Base-by-base conservation (phyloP, 2,329 filamentous ascomycete genomes). In the Fusarium guadeloupense region DNA sequence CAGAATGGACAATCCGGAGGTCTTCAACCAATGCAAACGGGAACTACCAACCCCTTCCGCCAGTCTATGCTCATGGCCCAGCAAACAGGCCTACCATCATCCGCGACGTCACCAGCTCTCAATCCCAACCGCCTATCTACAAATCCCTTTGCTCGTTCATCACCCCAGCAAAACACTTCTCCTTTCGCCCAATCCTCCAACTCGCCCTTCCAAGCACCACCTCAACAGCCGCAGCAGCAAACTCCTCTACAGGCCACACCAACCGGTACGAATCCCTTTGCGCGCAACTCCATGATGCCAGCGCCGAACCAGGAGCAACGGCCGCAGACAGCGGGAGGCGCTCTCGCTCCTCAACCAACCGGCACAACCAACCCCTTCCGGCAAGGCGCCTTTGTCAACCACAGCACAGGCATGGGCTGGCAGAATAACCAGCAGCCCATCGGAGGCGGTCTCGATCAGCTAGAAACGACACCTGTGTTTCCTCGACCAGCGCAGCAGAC, bases 301-400 rank as follows among this genome's bases (percentile, higher is more conserved):
- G 63, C 73, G 12, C 70, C 72, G 10, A 60, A 58, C 13, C 76
- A 77, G 37, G 72, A 75, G 30, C 78, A 79, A 44, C 73, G 78
- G n/a, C 80, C 79, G 1, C 78, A 81, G 35, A 79, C 80, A 3
- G 78, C 76, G 31, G 76, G 76, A 28, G 74, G 82, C 31, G 74
- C 83, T 42, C 77, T 95, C 6, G 83, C 84, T 47, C 86, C 92
- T 3, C 92, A 94, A 70, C 85, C 89, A 2, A 97, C 93, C 0
- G 93, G 93, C 9, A 92, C 86, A 70, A 97, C 93, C 3, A 99
- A 99, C 70, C 95, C 95, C 1, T 98, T 98, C 83, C 86, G 95
- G 14, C 93, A 98, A 72, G 92, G 90, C 39, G 87, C 89, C 5
- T 96, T 97, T 74, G 89, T 96, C 46, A 95, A 96, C 71, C 93